Evolutionary conservation across 2,329 filamentous ascomycete genomes (phyloP).

Genomic region (Phaeoacremonium minimum): DNA sequence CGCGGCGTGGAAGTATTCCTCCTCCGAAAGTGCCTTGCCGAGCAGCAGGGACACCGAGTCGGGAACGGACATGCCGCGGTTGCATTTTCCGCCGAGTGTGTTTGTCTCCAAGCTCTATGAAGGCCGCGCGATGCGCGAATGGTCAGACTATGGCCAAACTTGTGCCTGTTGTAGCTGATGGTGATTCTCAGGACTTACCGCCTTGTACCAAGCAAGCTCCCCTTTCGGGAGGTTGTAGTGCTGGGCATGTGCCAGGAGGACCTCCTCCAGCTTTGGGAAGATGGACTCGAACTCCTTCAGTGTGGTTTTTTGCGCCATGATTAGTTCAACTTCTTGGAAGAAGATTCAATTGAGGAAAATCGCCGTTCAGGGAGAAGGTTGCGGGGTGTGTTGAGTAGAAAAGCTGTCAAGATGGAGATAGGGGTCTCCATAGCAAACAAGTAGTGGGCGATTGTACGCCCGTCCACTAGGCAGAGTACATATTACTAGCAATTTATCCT

Average conservation of each 20-base stretch:
- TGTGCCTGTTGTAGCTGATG: too few species aligned
- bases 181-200: slow-evolving; percentile 47
- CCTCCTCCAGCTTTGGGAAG: slow-evolving; percentile 81
- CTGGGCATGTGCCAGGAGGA: slow-evolving; percentile 73
- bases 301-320: slow-evolving; percentile 67
- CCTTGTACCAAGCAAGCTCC: slow-evolving; percentile 82
- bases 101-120: slow-evolving; percentile 77
- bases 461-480: too few species aligned
- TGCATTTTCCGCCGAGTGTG: slow-evolving; percentile 92
- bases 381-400: too few species aligned
- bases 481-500: too few species aligned
- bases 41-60: slow-evolving; percentile 83
- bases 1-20: slow-evolving; percentile 85
- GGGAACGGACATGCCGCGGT: slow-evolving; percentile 95
- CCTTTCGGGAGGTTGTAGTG: slow-evolving; percentile 79
- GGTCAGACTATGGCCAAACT: too few species aligned
- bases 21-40: slow-evolving; percentile 62
- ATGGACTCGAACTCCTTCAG: slow-evolving; percentile 85
- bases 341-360: slow-evolving; percentile 5
- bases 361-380: too few species aligned
- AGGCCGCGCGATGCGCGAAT: too few species aligned
- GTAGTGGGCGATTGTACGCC: too few species aligned
- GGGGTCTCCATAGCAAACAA: too few species aligned
- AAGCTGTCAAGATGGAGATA: too few species aligned
- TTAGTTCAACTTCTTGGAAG: slow-evolving; percentile 13